phyloP scores from a whole-genome alignment of 768 basidiomycete genomes.

The Strobilomyces dryophilus region DNA sequence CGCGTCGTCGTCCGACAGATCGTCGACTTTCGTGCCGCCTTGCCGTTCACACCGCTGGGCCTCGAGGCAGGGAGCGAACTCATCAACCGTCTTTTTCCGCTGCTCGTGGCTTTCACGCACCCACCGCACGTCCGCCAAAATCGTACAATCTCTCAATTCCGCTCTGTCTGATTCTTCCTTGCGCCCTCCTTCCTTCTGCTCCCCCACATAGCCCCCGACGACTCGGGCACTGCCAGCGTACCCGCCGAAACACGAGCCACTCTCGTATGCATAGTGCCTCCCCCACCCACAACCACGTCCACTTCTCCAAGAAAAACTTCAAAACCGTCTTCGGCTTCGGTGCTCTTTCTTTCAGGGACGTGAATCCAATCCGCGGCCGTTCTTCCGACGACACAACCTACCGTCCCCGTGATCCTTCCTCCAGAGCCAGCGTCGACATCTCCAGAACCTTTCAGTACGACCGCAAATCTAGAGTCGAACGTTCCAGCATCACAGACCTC shows the following conservation, averaged over 20 bases:
- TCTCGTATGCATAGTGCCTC: conserved; percentile 44
- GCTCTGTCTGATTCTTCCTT: conserved; percentile 30
- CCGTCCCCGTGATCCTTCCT: conserved; percentile 27
- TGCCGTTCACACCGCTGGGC: conserved; percentile 22
- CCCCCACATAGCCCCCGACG: conserved; percentile 25
- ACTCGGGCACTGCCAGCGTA: conserved; percentile 24
- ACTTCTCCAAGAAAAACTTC: conserved; percentile 43
- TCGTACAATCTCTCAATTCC: conserved; percentile 27
- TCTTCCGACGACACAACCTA: conserved; percentile 23
- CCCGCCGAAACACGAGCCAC: conserved; percentile 23
- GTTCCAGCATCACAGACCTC: conserved; percentile 36
- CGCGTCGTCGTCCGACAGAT: conserved; percentile 4
- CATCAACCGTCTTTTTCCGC: conserved; percentile 28
- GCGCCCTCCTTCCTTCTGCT: conserved; percentile 22
- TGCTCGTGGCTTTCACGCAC: conserved; percentile 35
- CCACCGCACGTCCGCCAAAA: conserved; percentile 31
- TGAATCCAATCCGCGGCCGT: conserved; percentile 28
- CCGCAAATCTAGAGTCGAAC: conserved; percentile 34
- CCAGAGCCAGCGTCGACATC: conserved; percentile 44
- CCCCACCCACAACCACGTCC: conserved; percentile 32
- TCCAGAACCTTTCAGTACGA: conserved; percentile 34
- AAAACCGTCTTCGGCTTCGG: conserved; percentile 45
- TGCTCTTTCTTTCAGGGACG: conserved; percentile 35
- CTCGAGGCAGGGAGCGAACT: conserved; percentile 27
- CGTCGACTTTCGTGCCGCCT: conserved; percentile 13